phyloP scores from a whole-genome alignment of 2,329 filamentous ascomycete species.

The Epichloe gansuensis region DNA sequence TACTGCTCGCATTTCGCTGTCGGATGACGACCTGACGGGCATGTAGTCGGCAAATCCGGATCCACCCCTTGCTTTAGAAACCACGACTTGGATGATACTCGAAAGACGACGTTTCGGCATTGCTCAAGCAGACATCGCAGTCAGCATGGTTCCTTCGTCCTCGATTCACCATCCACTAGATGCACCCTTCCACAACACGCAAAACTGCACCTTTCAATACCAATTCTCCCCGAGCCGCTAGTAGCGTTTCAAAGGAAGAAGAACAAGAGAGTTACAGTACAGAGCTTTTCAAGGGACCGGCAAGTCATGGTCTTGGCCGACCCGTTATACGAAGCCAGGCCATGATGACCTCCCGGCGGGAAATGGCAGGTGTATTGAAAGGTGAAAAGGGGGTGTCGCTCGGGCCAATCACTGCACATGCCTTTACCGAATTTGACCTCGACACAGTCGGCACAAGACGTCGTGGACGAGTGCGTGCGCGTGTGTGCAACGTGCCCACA shows the following conservation, averaged over 20 bases:
- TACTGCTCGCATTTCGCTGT: not conserved
- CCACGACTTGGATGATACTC: no score
- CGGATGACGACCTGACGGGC: no score
- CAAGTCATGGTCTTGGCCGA: not conserved
- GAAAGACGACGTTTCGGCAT: no score
- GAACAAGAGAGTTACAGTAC: no score
- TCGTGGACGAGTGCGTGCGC: not conserved
- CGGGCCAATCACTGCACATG: conserved; percentile 14
- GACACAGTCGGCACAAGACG: not conserved
- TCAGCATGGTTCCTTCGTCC: not conserved
- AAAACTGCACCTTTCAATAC: no score
- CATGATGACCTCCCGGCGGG: not conserved
- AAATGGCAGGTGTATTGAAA: not conserved
- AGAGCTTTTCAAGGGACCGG: no score
- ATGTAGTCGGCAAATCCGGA: no score
- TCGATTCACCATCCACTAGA: not conserved
- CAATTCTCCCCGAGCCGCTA: no score
- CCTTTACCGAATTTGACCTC: conserved; percentile 15
- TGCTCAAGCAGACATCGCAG: no score
- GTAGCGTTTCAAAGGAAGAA: not conserved
- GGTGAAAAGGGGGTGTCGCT: not conserved
- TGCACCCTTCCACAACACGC: not conserved
- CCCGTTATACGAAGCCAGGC: not conserved
- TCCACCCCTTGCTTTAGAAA: no score
- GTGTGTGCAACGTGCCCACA: conserved; percentile 1